Evolutionary conservation across 768 basidiomycete genomes (phyloP).

Genomic region (Psilocybe sp.): DNA sequence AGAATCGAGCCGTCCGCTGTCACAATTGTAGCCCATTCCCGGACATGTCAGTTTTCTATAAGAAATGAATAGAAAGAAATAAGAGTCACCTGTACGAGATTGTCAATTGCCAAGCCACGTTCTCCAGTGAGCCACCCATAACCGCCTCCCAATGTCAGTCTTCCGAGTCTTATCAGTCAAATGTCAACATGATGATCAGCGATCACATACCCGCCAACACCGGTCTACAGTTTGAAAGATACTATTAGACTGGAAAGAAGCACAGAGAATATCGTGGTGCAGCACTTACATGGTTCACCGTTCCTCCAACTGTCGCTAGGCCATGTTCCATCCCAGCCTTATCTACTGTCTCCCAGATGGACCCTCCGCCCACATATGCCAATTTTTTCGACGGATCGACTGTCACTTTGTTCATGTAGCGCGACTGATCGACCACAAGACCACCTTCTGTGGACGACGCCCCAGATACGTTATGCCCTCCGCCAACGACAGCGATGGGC

Average conservation of each 20-base stretch:
- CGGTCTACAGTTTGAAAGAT: conserved; percentile 28
- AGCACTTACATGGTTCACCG: conserved; percentile 45
- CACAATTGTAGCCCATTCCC: conserved; percentile 38
- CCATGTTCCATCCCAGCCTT: conserved; percentile 39
- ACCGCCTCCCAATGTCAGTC: conserved; percentile 52
- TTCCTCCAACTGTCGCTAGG: conserved; percentile 45
- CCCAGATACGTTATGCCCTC: conserved; percentile 44
- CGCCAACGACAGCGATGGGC: conserved; percentile 44
- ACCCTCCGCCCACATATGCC: conserved; percentile 45
- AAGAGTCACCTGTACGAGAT: conserved; percentile 33
- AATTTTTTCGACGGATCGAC: conserved; percentile 37
- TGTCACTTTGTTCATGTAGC: conserved; percentile 33
- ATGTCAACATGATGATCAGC: not conserved
- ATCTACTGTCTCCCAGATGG: conserved; percentile 46
- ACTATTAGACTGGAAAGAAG: conserved; percentile 2
- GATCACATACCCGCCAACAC: conserved; percentile 44
- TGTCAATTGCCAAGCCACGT: conserved; percentile 47
- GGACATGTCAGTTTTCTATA: not conserved
- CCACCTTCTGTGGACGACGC: conserved; percentile 44
- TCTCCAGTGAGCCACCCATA: conserved; percentile 47
- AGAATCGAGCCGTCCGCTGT: conserved; percentile 39
- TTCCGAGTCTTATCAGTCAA: conserved; percentile 12
- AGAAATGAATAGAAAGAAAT: not conserved
- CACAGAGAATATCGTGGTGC: conserved; percentile 1
- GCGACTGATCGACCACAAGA: conserved; percentile 47